Evolutionary conservation across 352 stramenopile genomes (phyloP).

Genomic region (Pythium phragmiticola): DNA sequence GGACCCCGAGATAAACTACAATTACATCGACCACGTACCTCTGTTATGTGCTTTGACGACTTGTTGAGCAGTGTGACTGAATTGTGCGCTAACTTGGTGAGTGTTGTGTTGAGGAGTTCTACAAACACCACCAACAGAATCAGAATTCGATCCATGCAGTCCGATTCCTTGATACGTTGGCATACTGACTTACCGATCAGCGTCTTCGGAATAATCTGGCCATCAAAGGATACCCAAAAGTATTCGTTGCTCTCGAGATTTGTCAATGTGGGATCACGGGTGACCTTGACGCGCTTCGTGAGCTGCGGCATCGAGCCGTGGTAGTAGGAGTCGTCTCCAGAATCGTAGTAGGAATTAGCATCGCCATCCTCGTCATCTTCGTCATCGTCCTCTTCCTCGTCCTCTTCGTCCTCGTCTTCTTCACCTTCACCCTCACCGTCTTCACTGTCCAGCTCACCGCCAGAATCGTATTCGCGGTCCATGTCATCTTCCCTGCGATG

Average conservation of each 20-base stretch:
- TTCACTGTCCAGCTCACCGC: constrained; percentile 24
- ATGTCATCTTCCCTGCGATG: constrained; percentile 3
- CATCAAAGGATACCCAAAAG: constrained; percentile 74
- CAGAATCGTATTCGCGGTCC: constrained; percentile 23
- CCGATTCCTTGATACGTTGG: neutral
- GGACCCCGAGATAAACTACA: neutral
- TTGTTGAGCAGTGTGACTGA: constrained; percentile 53
- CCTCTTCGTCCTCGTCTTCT: constrained; percentile 40
- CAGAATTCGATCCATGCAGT: neutral
- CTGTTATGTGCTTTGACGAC: constrained; percentile 36
- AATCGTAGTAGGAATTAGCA: constrained; percentile 57
- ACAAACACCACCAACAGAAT: neutral
- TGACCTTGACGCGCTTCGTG: constrained; percentile 55
- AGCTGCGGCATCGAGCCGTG: constrained; percentile 41
- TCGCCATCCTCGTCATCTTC: constrained; percentile 35
- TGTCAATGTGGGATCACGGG: constrained; percentile 16
- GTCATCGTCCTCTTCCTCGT: constrained; percentile 37
- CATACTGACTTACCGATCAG: constrained; percentile 48
- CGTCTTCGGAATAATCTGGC: constrained; percentile 59
- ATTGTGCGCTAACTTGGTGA: constrained; percentile 60
- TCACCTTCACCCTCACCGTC: constrained; percentile 37
- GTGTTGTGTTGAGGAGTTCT: constrained; percentile 75
- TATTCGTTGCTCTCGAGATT: constrained; percentile 36
- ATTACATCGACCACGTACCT: constrained; percentile 26
- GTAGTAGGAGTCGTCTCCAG: constrained; percentile 46